phyloP scores from a whole-genome alignment of 192 early-diverging fungal species.

The Coemansia sp. region DNA sequence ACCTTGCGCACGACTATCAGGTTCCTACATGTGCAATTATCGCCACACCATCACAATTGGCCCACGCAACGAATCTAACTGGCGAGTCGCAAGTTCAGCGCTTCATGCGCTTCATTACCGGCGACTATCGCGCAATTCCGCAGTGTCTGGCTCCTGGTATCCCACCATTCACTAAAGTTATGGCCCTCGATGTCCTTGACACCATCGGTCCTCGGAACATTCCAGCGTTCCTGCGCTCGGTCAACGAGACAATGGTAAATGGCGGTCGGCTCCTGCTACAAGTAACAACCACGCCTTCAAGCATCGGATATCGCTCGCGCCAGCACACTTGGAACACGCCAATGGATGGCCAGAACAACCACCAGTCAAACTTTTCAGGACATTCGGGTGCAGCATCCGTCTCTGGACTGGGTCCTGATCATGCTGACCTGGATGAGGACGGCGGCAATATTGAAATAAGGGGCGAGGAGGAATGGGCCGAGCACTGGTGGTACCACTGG shows the following conservation, averaged over 20 bases:
- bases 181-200: conserved; percentile 48
- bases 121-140: conserved; percentile 45
- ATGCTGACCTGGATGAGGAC: neutral
- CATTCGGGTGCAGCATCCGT: neutral
- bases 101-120: conserved; percentile 41
- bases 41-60: conserved; percentile 38
- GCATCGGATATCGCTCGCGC: conserved; percentile 23
- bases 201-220: conserved; percentile 38
- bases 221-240: conserved; percentile 24
- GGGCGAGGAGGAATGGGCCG: conserved; percentile 39
- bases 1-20: conserved; percentile 38
- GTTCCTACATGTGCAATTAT: conserved; percentile 42
- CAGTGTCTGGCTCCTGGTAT: conserved; percentile 35
- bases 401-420: neutral
- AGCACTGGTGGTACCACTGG: conserved; percentile 57
- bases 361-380: neutral
- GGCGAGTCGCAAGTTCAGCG: conserved; percentile 45
- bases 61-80: conserved; percentile 40
- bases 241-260: conserved; percentile 24
- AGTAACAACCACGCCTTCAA: conserved; percentile 46
- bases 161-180: conserved; percentile 47
- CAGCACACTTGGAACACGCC: neutral
- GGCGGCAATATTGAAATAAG: neutral
- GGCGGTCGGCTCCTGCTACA: conserved; percentile 44
- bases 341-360: neutral